Conservation (phyloP, 441 rosid genomes). For the Erodium texanum region DNA sequence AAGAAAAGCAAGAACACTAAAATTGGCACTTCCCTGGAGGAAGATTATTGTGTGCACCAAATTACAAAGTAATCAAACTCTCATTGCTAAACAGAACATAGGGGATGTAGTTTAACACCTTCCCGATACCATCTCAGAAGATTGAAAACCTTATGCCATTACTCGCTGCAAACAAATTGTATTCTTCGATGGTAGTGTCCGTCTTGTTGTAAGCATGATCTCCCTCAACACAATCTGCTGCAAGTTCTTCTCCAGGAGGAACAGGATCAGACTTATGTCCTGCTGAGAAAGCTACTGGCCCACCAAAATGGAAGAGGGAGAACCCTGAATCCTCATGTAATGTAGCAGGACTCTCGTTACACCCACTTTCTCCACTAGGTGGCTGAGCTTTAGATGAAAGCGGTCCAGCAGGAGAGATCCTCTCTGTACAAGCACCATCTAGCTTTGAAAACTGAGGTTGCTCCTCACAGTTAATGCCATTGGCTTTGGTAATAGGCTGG, state of each 20-base stretch:
- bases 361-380: slow-evolving; percentile 16
- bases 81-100: slow-evolving; percentile 20
- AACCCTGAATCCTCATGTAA: slow-evolving; percentile 39
- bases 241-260: background rate
- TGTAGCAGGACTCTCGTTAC: slow-evolving; percentile 16
- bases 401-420: background rate
- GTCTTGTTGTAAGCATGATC: slow-evolving; percentile 25
- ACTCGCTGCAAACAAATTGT: slow-evolving; percentile 82
- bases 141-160: slow-evolving; percentile 62
- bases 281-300: slow-evolving; percentile 61
- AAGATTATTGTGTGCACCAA: slow-evolving; percentile 36
- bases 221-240: too few species aligned
- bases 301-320: slow-evolving; percentile 85
- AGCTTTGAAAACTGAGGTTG: slow-evolving; percentile 15
- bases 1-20: slow-evolving; percentile 24
- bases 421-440: slow-evolving; percentile 18
- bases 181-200: slow-evolving; percentile 51
- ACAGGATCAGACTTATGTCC: slow-evolving; percentile 36
- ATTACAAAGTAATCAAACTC: slow-evolving; percentile 40
- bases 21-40: slow-evolving; percentile 30
- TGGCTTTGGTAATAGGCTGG: slow-evolving; percentile 44
- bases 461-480: slow-evolving; percentile 27
- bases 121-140: slow-evolving; percentile 25
- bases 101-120: slow-evolving; percentile 9
- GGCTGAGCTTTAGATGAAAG: too few species aligned